Base-by-base conservation (phyloP, 345 rosid genomes). In the Moricandia arvensis region DNA sequence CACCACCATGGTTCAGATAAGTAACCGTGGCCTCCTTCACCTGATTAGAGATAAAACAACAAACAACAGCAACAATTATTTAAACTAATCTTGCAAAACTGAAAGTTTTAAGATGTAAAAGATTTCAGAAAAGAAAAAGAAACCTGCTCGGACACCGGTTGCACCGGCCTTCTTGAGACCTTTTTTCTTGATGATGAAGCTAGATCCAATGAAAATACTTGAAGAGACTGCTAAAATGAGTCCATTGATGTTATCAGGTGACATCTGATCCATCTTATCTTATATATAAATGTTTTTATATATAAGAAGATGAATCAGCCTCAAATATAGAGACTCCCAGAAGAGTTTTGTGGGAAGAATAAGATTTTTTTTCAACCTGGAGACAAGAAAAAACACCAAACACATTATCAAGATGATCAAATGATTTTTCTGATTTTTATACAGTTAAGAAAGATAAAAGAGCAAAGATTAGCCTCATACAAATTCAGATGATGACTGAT, bases 1-100 rank as follows among this genome's bases (percentile, higher is more conserved):
- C 98, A 94, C 98, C 97, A 94, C 89, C 85, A 85, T 7, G 98
- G 98, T 79, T 94, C 91, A 60, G 66, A 69, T 76, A 94, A 88
- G 77, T 94, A 94, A 4, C 93, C 82, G 79, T 86, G 74, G 7
- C 97, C 98, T 71, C 98, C 98, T 51, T 82, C 66, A 57, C 91
- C 98, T 93, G 81, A 43, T 66, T 21, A 6, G 5, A 9, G 26
- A 60, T 15, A 60, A 21, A 33, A 31, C 6, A 60, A 60, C 64
- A 59, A 1, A 21, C 17, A 34, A 7, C 34, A 64, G 2, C 4
- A 29, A 59, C 59, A 59, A 21, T 29, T 33, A 34, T 30, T 29
- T 5, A 51, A 60, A 15, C 63, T 13, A 59, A 13, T 59, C 63
- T 59, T 59, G 63, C 33, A 35, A 54, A 12, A 18, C 4, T 21